A percentile compares a stretch with the other conserved stretches of the same genome.
Conservation (phyloP, 306 rosid species). For the Cucurbita ficifolia region DNA sequence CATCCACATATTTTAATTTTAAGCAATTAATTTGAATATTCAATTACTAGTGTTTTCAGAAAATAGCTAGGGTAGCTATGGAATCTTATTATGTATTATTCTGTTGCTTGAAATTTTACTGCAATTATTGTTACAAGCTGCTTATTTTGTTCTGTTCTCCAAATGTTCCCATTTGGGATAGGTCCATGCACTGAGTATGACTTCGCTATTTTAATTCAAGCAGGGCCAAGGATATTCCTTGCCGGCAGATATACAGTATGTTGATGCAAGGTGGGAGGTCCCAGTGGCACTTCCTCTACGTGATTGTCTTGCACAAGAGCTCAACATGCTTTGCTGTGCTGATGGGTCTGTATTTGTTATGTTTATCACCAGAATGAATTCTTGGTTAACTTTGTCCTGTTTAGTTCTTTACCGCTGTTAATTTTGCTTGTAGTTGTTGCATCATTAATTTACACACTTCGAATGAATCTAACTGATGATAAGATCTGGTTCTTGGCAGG, state of each 20-base stretch:
- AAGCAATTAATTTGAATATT: neutral
- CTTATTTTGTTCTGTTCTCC: neutral
- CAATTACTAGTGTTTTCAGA: neutral
- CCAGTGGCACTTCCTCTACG: slow-evolving; percentile 85
- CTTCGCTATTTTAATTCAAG: slow-evolving; percentile 6
- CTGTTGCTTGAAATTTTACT: neutral
- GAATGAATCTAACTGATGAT: neutral
- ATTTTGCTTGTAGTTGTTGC: neutral
- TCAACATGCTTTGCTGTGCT: slow-evolving; percentile 60
- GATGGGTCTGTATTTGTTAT: slow-evolving; percentile 58
- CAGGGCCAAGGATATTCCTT: slow-evolving; percentile 91
- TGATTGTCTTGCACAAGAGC: slow-evolving; percentile 73
- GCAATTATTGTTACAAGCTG: neutral
- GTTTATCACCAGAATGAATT: neutral
- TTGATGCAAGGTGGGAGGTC: slow-evolving; percentile 72
- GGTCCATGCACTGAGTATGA: neutral
- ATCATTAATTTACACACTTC: neutral
- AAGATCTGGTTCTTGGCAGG: slow-evolving; percentile 48
- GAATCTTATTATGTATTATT: neutral
- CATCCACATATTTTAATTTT: neutral
- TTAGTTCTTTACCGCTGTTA: neutral
- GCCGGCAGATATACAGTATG: slow-evolving; percentile 88
- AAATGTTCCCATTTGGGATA: neutral
- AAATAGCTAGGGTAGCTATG: neutral
- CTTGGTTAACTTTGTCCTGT: slow-evolving; percentile 6